phyloP scores from a whole-genome alignment of 2,329 filamentous ascomycete genomes.

The Endothia cerciana region DNA sequence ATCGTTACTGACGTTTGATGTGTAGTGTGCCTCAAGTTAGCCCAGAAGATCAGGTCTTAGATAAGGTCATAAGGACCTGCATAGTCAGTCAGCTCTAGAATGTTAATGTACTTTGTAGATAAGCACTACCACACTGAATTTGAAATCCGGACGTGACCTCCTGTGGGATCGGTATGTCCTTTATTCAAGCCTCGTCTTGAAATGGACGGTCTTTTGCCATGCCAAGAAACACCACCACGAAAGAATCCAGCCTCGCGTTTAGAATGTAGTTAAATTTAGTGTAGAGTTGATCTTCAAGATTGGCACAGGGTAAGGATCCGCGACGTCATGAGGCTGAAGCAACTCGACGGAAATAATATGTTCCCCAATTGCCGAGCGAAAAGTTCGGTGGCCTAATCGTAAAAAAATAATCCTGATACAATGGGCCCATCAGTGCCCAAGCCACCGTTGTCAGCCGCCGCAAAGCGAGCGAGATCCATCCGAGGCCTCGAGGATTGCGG shows the following conservation, averaged over 20 bases:
- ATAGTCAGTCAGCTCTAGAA: too few relatives aligned
- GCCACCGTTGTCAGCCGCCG: not conserved
- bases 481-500: not conserved
- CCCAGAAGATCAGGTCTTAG: slow-evolving; percentile 14
- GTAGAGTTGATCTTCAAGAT: not conserved
- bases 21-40: slow-evolving; percentile 18
- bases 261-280: not conserved
- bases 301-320: not conserved
- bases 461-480: not conserved
- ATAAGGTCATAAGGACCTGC: too few relatives aligned
- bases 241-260: slow-evolving; percentile 5
- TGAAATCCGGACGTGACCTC: too few relatives aligned
- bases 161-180: too few relatives aligned
- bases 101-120: too few relatives aligned
- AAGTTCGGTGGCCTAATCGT: slow-evolving; percentile 1
- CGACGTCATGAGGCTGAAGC: slow-evolving; percentile 11
- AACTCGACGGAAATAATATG: slow-evolving; percentile 12
- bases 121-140: too few relatives aligned
- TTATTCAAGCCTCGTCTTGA: not conserved
- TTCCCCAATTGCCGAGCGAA: slow-evolving; percentile 24
- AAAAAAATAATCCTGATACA: slow-evolving; percentile 12
- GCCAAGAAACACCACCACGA: too few relatives aligned
- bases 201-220: too few relatives aligned
- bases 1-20: not conserved
- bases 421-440: slow-evolving; percentile 20